Base-by-base conservation (phyloP, 176 grass and related monocot genomes). In the Elaeis guineensis region DNA sequence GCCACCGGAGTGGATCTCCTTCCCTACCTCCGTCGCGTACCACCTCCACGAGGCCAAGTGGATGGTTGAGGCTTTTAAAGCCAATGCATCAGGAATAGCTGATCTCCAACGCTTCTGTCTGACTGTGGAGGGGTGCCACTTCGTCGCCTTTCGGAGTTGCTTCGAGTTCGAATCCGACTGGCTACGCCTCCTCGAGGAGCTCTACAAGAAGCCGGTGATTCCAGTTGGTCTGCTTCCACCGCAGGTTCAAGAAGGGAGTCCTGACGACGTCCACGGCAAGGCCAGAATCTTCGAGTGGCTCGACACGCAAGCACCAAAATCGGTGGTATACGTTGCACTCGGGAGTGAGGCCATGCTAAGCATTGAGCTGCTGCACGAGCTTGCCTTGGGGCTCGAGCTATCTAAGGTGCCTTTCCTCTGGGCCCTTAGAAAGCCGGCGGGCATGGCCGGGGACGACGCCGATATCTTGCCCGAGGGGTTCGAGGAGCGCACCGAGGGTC, bases 331-430 rank as follows among this genome's bases (percentile, higher is more conserved):
- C 1, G 8, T 85, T 1, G 32, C 32, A 9, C 7, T 35, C 9
- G 32, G 32, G 32, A 35, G 32, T 35, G 32, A 35, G 8, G 8
- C 32, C 1, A 9, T 35, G 7, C 32, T 9, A 35, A 35, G 32
- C 2, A 9, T 35, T 0, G 51, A 70, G 32, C 60, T 52, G 8
- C 7, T 35, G 8, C 6, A 35, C 8, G 32, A 35, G 32, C 32
- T 95, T 4, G 77, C 82, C 19, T 24, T 73, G 0, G 82, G 82
- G 3, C 69, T 89, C 1, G 82, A 89, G 18, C 76, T 75, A 57
- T 72, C 81, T 17, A 69, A 55, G 3, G 61, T 72, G 25, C 75
- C 28, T 1, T 95, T 95, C 66, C 75, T 95, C 0, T 89, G 85
- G 85, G 85, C 65, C 0, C 58, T 89, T 0, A 59, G 79, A 8